Conservation (phyloP, 106 monocot genomes). For the Acorus calamus region DNA sequence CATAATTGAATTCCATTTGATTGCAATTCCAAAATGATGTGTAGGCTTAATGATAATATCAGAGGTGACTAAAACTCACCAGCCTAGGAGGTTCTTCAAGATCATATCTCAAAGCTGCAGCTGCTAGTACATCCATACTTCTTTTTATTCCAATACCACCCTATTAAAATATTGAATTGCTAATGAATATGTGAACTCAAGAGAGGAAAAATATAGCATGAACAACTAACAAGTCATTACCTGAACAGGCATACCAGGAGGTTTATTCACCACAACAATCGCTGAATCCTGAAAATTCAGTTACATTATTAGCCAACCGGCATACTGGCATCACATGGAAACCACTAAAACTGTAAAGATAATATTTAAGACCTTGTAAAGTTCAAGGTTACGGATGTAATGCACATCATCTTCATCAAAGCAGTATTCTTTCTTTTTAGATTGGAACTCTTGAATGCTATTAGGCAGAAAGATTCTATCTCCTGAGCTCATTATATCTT, state of each 20-base stretch:
- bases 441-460: slow-evolving; percentile 22
- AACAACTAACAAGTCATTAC: slow-evolving; percentile 14
- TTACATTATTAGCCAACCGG: neutral
- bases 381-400: slow-evolving; percentile 56
- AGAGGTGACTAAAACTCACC: slow-evolving; percentile 43
- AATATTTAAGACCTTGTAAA: slow-evolving; percentile 53
- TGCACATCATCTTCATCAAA: slow-evolving; percentile 32
- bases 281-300: slow-evolving; percentile 46
- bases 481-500: slow-evolving; percentile 56
- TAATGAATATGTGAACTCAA: neutral
- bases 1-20: no score
- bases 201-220: neutral
- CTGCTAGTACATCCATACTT: slow-evolving; percentile 57
- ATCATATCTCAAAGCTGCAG: slow-evolving; percentile 56
- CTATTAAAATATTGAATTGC: slow-evolving; percentile 23
- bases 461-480: slow-evolving; percentile 66
- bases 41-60: no score
- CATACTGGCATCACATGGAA: neutral
- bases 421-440: slow-evolving; percentile 14
- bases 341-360: neutral
- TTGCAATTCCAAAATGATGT: no score
- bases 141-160: slow-evolving; percentile 78
- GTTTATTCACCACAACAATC: slow-evolving; percentile 78
- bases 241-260: slow-evolving; percentile 77
- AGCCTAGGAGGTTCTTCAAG: slow-evolving; percentile 52